Base-by-base conservation (phyloP, 2,329 filamentous ascomycete genomes). In the Dothideomycetes sp. region DNA sequence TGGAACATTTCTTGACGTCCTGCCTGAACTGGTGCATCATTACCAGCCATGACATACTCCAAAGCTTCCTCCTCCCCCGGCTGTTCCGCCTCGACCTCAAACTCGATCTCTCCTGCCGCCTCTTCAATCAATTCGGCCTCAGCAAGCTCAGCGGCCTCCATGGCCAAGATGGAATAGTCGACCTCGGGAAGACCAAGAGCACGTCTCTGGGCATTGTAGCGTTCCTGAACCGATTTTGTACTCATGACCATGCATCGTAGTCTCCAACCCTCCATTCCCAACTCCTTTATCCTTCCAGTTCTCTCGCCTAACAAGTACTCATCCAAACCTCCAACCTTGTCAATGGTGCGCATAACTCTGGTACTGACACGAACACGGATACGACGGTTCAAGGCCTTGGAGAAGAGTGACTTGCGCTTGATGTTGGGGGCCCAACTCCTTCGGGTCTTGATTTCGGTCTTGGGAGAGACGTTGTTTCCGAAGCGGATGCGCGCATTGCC, bases 241-340 rank as follows among this genome's bases (percentile, higher is more conserved):
- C 89, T 84, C 80, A 95, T 86, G 46, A 98, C 69, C 47, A 84
- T 75, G 84, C 87, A 95, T 49, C 91, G 71, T 55, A 98, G 66
- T 52, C 80, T 77, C 91, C 91, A 98, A 5, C 91, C 91, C 49
- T 82, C 82, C 38, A 89, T 78, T 4, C 91, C 91, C 43, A 98
- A 69, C 62, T 94, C 85, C 67, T 80, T 84, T 56, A 96, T 73
- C 48, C 91, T 75, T 28, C 71, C 73, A 12, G 81, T 69, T 64
- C 86, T 91, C 59, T 78, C 74, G 51, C 86, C 87, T 29, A 94
- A 70, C 32, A 98, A 69, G 65, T 98, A 98, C 55, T 87, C 79
- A 62, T 98, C 91, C 49, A 98, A 70, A 6, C 91, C 87, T 45
- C 89, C 89, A 47, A 82, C 78, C 59, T 87, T 89, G 58, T 85